Percentiles rank a stretch among this genome's conserved stretches.
phyloP scores from a whole-genome alignment of 192 early-diverging fungal species.

The Linderina pennispora region DNA sequence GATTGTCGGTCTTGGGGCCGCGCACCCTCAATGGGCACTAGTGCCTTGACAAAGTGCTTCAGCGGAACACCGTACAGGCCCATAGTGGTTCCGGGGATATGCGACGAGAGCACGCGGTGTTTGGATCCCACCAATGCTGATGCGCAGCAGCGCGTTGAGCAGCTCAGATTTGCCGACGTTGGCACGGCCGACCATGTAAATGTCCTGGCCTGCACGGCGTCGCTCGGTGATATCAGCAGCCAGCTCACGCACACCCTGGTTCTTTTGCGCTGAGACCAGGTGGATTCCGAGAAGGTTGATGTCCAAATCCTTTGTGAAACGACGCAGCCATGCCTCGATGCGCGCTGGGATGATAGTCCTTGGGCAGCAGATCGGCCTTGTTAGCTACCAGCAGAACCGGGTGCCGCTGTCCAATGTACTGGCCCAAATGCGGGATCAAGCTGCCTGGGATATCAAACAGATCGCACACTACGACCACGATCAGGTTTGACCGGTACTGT shows the following conservation, averaged over 20 bases:
- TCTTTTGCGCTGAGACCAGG: constrained; percentile 57
- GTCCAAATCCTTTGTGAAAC: constrained; percentile 35
- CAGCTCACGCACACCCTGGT: constrained; percentile 48
- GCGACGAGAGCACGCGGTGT: constrained; percentile 54
- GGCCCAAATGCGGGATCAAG: constrained; percentile 42
- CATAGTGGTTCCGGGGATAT: constrained; percentile 70
- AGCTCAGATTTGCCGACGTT: constrained; percentile 78
- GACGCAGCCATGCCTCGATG: constrained; percentile 49
- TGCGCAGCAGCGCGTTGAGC: constrained; percentile 57
- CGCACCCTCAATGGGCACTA: constrained; percentile 29
- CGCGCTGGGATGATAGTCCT: constrained; percentile 48
- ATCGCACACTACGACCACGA: constrained; percentile 60
- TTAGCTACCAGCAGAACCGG: constrained; percentile 62
- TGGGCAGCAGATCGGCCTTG: constrained; percentile 65
- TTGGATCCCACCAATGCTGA: constrained; percentile 40
- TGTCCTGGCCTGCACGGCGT: constrained; percentile 45
- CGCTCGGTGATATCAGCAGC: constrained; percentile 35
- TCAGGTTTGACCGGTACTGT: constrained; percentile 43
- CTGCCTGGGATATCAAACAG: constrained; percentile 64
- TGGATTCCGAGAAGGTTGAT: constrained; percentile 43
- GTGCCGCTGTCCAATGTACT: constrained; percentile 49
- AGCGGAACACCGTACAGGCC: constrained; percentile 55
- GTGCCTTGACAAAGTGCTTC: constrained; percentile 44
- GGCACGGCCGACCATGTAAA: constrained; percentile 66
- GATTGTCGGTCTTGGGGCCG: constrained; percentile 29